These are phyloP conservation scores for Phytophthora europaea DNA, from an alignment of 352 stramenopile species.

Conservation along the genomic window DNA sequence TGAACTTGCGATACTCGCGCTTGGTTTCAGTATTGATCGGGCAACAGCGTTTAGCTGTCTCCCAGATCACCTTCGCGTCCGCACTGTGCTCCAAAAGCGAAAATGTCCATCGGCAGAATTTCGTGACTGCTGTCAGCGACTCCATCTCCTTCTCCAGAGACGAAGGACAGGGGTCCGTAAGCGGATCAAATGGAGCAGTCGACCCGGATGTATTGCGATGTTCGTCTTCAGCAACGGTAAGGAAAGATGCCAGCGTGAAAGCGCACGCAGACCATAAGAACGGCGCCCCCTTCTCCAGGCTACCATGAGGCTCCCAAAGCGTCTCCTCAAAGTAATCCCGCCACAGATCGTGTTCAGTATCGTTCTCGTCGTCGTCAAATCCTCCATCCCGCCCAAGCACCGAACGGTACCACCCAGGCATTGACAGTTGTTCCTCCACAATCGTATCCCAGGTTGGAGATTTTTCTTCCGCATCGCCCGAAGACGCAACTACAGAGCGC, in stretches of 20 bases:
- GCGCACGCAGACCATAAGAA: conserved; percentile 89
- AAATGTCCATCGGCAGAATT: conserved; percentile 91
- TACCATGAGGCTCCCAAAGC: conserved; percentile 88
- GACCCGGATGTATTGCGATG: conserved; percentile 27
- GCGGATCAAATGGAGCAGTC: conserved; percentile 54
- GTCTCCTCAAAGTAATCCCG: conserved; percentile 91
- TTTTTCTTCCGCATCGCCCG: conserved; percentile 29
- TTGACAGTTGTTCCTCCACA: conserved; percentile 67
- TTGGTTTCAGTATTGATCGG: conserved; percentile 89
- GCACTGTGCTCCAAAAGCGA: conserved; percentile 85
- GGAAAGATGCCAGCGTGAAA: conserved; percentile 83
- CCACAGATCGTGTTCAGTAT: conserved; percentile 82
- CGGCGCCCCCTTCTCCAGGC: conserved; percentile 85
- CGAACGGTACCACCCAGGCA: conserved; percentile 75
- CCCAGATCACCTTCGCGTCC: conserved; percentile 91
- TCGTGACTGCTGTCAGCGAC: conserved; percentile 79
- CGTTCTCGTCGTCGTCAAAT: conserved; percentile 55
- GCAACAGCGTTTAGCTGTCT: conserved; percentile 87
- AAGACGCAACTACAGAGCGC: conserved; percentile 6
- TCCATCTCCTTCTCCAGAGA: conserved; percentile 87
- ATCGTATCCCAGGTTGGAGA: conserved; percentile 58
- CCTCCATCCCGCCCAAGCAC: conserved; percentile 77
- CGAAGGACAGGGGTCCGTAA: conserved; percentile 65
- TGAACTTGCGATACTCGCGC: conserved; percentile 90
- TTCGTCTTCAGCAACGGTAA: conserved; percentile 79